Evolutionary conservation across 2,329 filamentous ascomycete species (phyloP).

Genomic region (Penicillium italicum): DNA sequence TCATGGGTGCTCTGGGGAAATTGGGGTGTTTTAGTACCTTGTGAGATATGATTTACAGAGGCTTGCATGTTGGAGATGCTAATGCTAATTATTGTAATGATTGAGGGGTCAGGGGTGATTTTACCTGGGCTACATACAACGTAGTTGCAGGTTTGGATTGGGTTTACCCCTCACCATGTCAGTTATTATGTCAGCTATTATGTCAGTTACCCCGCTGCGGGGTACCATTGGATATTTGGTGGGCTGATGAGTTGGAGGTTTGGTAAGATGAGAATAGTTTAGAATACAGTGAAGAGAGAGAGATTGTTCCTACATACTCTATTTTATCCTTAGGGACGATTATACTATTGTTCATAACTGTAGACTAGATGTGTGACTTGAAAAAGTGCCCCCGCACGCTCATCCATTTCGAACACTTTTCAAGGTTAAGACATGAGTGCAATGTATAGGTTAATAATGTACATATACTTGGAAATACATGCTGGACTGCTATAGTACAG

Average conservation of each 20-base stretch:
- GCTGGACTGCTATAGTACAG: no score
- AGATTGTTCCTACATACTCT: neutral
- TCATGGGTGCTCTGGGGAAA: no score
- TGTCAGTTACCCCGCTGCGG: neutral
- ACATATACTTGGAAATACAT: no score
- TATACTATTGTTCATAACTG: neutral
- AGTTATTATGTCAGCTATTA: constrained; percentile 20
- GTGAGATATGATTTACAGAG: neutral
- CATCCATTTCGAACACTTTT: neutral
- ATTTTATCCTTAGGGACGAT: no score
- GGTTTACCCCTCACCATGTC: constrained; percentile 26
- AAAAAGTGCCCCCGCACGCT: neutral
- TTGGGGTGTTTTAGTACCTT: neutral
- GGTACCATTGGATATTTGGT: neutral
- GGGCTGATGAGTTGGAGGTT: neutral
- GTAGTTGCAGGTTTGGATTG: neutral
- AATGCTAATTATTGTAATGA: neutral
- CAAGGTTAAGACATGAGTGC: neutral
- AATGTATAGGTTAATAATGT: no score
- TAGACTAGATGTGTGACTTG: no score
- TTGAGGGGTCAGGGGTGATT: neutral
- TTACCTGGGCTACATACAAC: neutral
- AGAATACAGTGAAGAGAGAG: neutral
- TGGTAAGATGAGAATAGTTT: neutral
- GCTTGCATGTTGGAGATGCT: neutral